Percentiles rank a stretch among this genome's conserved stretches.
Evolutionary conservation across 495 filamentous ascomycete genomes (phyloP).

Genomic region (Neurospora discreta): DNA sequence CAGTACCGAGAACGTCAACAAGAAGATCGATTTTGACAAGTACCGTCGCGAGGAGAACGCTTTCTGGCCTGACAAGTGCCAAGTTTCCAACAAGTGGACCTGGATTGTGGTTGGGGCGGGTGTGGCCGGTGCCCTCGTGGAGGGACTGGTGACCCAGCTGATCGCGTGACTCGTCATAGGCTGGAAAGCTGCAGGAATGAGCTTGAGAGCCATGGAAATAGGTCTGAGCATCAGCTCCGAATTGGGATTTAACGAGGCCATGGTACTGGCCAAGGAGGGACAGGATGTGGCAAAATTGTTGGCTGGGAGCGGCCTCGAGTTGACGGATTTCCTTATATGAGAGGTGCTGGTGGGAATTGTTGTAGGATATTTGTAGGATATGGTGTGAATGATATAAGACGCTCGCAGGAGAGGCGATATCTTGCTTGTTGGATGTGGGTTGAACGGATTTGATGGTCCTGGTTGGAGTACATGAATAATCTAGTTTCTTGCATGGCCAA

Average conservation of each 20-base stretch:
- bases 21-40: conserved; percentile 36
- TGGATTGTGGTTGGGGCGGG: conserved; percentile 40
- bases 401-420: background rate
- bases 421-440: background rate
- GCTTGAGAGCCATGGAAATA: background rate
- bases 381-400: background rate
- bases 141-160: conserved; percentile 7
- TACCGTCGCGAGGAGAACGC: conserved; percentile 44
- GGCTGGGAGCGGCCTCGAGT: background rate
- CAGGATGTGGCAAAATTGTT: background rate
- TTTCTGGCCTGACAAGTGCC: conserved; percentile 42
- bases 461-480: background rate
- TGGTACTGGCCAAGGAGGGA: background rate
- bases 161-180: background rate
- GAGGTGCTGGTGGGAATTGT: background rate
- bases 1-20: conserved; percentile 30
- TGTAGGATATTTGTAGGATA: background rate
- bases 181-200: background rate
- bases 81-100: conserved; percentile 42
- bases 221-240: background rate
- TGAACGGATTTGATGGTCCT: background rate
- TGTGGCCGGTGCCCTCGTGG: conserved; percentile 19
- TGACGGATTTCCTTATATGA: background rate
- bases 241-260: background rate
- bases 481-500: background rate